Evolutionary conservation across 2,329 filamentous ascomycete species (phyloP), one percentile per base, ranked within the genome.

Genomic region (Talaromyces albobiverticillius): DNA sequence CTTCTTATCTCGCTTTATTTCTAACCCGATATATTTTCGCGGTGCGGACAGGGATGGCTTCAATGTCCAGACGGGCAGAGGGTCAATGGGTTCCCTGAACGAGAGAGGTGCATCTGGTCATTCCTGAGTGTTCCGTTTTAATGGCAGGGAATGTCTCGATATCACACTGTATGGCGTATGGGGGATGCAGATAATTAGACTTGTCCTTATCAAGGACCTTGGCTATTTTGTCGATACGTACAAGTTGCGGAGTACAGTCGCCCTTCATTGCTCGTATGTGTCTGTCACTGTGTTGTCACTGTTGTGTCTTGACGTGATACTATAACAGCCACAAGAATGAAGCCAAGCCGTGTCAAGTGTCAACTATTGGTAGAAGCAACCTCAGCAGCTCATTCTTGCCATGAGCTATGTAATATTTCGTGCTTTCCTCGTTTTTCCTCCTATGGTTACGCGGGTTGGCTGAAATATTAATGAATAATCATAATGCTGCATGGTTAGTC

Each of bases 11-110:
- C 16, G 36, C 8, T 18, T 18, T 18, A 16, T 20, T 50, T n/a
- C n/a, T n/a, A n/a, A n/a, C 23, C 48, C 48, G 48, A 43, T 51
- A 16, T 51, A 43, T 51, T 51, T 51, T 51, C 48, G 48, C 47
- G 10, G 29, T 22, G 32, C 32, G 9, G 32, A 16, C n/a, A n/a
- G n/a, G n/a, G n/a, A 3, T 34, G 31, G 31, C 31, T 34, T 34
- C 11, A n/a, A 14, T 34, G 11, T 36, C 8, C 6, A 5, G n/a
- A 36, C 3, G 16, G 26, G 10, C 26, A 5, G 26, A 29, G 34
- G 31, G 48, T 43, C 48, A 40, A 20, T 31, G 36, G 25, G 25
- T 22, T 23, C 38, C 47, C 38, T 43, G 38, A 51, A 51, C 13
- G 48, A 34, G 48, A 43, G 48, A 34, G 26, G 38, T 43, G 48